A percentile compares a stretch with the other conserved stretches of the same genome.
Conservation (phyloP, 306 rosid genomes). For the Carpinus viminea region DNA sequence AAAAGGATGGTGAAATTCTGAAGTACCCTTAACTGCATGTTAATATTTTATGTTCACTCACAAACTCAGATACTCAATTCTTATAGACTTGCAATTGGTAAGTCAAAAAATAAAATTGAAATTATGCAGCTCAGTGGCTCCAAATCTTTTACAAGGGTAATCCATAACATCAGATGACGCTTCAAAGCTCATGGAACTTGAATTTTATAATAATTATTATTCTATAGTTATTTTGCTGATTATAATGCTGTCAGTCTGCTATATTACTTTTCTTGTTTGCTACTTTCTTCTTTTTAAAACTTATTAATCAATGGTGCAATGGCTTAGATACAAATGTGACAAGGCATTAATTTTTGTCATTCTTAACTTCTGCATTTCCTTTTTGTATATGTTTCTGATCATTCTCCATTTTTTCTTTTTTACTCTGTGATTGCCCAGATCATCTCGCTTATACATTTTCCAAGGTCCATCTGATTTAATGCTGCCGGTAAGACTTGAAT, state of each 20-base stretch:
- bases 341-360: not conserved
- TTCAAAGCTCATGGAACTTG: not conserved
- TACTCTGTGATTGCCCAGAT: constrained; percentile 49
- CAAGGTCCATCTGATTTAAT: constrained; percentile 92
- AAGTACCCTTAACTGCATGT: not conserved
- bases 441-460: constrained; percentile 87
- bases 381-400: constrained; percentile 22
- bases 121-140: not conserved
- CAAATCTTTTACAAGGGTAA: not conserved
- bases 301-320: not conserved
- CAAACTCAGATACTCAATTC: not conserved
- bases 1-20: not conserved
- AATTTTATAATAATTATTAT: not conserved
- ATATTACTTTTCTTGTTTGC: not conserved
- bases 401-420: constrained; percentile 13
- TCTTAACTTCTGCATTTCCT: constrained; percentile 9
- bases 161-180: not conserved
- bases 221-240: not conserved
- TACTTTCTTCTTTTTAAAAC: not conserved
- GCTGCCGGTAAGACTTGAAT: constrained; percentile 70
- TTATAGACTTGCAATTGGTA: not conserved
- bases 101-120: not conserved
- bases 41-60: not conserved
- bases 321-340: not conserved
- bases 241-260: not conserved